These are phyloP conservation scores for Talaromyces sp. DNA, from an alignment of 2,329 filamentous ascomycete genomes.

Conservation along the genomic window DNA sequence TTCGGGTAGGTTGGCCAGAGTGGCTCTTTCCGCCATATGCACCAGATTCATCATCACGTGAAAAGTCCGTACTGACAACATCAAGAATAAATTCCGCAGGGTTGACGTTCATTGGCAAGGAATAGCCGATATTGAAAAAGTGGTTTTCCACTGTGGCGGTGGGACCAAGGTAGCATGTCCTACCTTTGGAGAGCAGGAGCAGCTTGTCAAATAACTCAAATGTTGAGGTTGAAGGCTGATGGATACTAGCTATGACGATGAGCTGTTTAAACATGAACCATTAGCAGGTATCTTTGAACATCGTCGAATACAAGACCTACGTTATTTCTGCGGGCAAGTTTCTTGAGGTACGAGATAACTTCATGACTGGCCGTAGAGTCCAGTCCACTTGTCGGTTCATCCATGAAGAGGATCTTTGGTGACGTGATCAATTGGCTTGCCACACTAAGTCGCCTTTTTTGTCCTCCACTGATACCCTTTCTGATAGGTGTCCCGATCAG, in stretches of 20 bases:
- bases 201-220: constrained; percentile 80
- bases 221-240: constrained; percentile 77
- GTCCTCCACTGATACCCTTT: constrained; percentile 80
- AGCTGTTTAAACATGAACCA: constrained; percentile 47
- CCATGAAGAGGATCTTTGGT: constrained; percentile 76
- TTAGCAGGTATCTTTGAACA: not conserved
- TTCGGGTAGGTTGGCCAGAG: constrained; percentile 22
- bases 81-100: constrained; percentile 79
- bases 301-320: constrained; percentile 39
- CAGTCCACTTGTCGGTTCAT: constrained; percentile 79
- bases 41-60: constrained; percentile 25
- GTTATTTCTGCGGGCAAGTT: constrained; percentile 64
- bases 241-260: constrained; percentile 77
- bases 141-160: constrained; percentile 58
- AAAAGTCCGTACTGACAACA: constrained; percentile 74
- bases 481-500: constrained; percentile 77
- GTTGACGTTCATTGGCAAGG: constrained; percentile 68
- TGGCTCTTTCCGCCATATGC: not conserved
- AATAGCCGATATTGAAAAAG: constrained; percentile 59
- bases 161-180: constrained; percentile 69
- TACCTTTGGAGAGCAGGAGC: constrained; percentile 67
- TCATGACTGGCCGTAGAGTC: constrained; percentile 75
- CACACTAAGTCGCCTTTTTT: constrained; percentile 76
- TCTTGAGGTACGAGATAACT: constrained; percentile 69
- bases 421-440: constrained; percentile 77